Evolutionary conservation across 441 rosid genomes (phyloP).

Genomic region (Croton setiger): DNA sequence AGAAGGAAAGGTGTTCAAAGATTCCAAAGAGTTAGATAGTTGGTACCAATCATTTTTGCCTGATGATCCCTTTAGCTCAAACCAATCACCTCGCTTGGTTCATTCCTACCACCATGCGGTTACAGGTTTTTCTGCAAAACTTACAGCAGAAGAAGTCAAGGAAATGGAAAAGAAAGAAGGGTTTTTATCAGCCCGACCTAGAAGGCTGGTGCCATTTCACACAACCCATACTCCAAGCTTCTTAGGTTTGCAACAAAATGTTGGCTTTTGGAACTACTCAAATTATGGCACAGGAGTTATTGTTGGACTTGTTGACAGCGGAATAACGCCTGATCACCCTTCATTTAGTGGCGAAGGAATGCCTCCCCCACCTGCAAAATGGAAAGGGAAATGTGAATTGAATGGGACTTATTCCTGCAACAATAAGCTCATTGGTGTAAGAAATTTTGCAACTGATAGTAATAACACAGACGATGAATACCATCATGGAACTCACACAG

Average conservation of each 20-base stretch:
- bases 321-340: conserved; percentile 40
- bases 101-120: conserved; percentile 35
- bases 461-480: conserved; percentile 29
- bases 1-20: conserved; percentile 10
- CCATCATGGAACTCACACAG: conserved; percentile 56
- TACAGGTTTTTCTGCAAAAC: conserved; percentile 43
- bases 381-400: conserved; percentile 45
- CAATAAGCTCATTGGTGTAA: conserved; percentile 45
- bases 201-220: conserved; percentile 24
- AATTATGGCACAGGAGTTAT: conserved; percentile 42
- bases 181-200: conserved; percentile 30
- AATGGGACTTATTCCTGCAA: conserved; percentile 29
- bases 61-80: conserved; percentile 3
- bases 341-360: conserved; percentile 44
- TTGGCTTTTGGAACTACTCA: conserved; percentile 34
- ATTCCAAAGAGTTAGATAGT: conserved; percentile 21
- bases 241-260: conserved; percentile 32
- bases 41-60: conserved; percentile 45
- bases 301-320: conserved; percentile 40
- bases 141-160: conserved; percentile 32
- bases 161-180: conserved; percentile 32
- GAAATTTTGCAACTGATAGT: conserved; percentile 29
- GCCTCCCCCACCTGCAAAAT: conserved; percentile 42
- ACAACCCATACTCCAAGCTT: conserved; percentile 38
- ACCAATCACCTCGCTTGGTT: conserved; percentile 13